These are phyloP conservation scores for Curvularia verruculosa DNA, from an alignment of 2,329 filamentous ascomycete genomes.

Conservation along the genomic window DNA sequence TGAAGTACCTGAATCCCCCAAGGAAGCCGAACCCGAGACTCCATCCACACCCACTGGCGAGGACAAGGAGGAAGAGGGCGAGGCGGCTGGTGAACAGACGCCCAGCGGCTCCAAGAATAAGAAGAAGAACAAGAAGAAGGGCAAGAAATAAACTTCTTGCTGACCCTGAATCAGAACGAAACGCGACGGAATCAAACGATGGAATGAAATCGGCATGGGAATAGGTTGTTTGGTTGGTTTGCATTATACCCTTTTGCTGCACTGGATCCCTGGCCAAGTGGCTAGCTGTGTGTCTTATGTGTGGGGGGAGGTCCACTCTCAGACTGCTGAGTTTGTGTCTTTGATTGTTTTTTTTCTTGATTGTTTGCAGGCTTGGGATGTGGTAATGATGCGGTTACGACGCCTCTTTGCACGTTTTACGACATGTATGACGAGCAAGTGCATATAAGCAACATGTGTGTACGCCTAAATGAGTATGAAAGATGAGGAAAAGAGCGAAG, in stretches of 20 bases:
- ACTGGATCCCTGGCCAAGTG: slow-evolving; percentile 4
- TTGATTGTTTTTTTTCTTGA: background rate
- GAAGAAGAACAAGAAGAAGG: slow-evolving; percentile 27
- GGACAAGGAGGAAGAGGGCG: slow-evolving; percentile 3
- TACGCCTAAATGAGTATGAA: background rate
- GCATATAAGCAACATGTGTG: background rate
- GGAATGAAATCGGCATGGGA: slow-evolving; percentile 3
- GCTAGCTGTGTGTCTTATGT: slow-evolving; percentile 6
- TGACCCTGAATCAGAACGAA: background rate
- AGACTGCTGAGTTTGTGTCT: slow-evolving; percentile 7
- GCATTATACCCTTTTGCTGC: slow-evolving; percentile 11
- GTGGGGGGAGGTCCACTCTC: slow-evolving; percentile 4
- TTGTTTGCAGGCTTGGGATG: background rate
- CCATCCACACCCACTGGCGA: slow-evolving; percentile 9
- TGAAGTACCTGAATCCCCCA: slow-evolving; percentile 6
- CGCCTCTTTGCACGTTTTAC: background rate
- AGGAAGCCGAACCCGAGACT: slow-evolving; percentile 6
- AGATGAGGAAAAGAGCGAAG: background rate
- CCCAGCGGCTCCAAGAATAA: slow-evolving; percentile 15
- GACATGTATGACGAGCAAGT: background rate
- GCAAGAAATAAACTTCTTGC: slow-evolving; percentile 22
- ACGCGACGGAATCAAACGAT: slow-evolving; percentile 2
- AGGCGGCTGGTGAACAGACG: slow-evolving; percentile 10
- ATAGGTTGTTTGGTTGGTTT: slow-evolving; percentile 6
- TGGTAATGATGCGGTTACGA: background rate